Evolutionary conservation across 805 yeast genomes (phyloP), one percentile per base, ranked within the genome.

Genomic region (Hemisphaericaspora nanyangensis): DNA sequence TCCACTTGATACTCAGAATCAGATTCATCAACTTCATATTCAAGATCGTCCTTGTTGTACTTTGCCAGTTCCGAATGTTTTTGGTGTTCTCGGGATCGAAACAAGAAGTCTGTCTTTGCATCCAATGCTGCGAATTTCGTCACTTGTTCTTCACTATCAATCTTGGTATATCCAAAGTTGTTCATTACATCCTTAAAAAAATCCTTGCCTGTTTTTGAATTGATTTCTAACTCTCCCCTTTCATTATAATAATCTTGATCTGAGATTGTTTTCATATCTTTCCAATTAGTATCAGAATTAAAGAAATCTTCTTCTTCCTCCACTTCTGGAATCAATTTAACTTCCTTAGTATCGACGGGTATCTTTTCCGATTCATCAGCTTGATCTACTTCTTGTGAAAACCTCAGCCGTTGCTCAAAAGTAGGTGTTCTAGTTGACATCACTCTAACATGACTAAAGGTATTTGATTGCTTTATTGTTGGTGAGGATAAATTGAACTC

Each of bases 61-160:
- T 27, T 43, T 32, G 62, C 64, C 7, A 60, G 8, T 15, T 17
- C 29, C 29, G 26, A 22, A 8, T 48, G 29, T 56, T 46, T 7
- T 44, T 43, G 27, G 56, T 64, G 31, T 28, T 16, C 28, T n/a
- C 17, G 35, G 31, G 51, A 52, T 13, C 52, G 61, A 47, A 77
- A 77, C 33, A 77, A 54, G 42, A 72, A 77, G 42, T 77, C 80
- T 16, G 80, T 76, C 44, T 72, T 68, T 43, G 65, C 61, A 51
- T 77, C 73, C 52, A 77, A 61, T 42, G 67, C 68, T 13, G 65
- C 55, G 45, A 84, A 85, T 47, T 81, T 79, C 16, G 82, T 82
- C 6, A 89, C 87, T 55, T 93, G 97, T 47, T 82, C 88, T 50
- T 86, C 93, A 1, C 81, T 85, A 20, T 88, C 87, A 7, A 93